Evolutionary conservation across 1,139 yeast species (phyloP).

Genomic region (Candida sanyaensis): DNA sequence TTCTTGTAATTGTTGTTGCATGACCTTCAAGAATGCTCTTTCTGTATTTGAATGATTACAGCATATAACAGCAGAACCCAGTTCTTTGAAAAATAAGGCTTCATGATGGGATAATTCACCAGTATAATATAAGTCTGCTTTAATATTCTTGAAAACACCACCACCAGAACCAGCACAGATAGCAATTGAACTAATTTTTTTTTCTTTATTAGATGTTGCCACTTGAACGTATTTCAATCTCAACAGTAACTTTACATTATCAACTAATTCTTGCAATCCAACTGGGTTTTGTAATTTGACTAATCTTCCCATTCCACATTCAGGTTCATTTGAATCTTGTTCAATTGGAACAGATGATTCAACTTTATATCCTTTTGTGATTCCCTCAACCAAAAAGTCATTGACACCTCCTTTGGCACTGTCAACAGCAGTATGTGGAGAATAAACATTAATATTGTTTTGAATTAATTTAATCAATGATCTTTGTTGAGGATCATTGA

Average conservation of each 20-base stretch:
- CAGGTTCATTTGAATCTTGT: slow-evolving; percentile 26
- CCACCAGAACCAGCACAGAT: slow-evolving; percentile 97
- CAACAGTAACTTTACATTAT: slow-evolving; percentile 55
- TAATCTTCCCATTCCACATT: slow-evolving; percentile 85
- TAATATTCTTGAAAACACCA: slow-evolving; percentile 58
- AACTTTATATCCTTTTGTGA: slow-evolving; percentile 34
- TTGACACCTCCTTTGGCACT: slow-evolving; percentile 92
- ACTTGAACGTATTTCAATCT: slow-evolving; percentile 63
- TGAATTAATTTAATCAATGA: slow-evolving; percentile 73
- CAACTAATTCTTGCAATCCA: slow-evolving; percentile 47
- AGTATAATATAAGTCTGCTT: slow-evolving; percentile 79
- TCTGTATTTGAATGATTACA: slow-evolving; percentile 95
- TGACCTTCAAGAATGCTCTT: slow-evolving; percentile 66
- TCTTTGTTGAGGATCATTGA: slow-evolving; percentile 74
- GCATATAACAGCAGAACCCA: slow-evolving; percentile 71
- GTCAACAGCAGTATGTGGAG: slow-evolving; percentile 96
- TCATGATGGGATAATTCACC: slow-evolving; percentile 97
- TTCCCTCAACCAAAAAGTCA: slow-evolving; percentile 79
- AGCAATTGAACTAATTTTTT: slow-evolving; percentile 54
- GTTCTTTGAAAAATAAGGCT: slow-evolving; percentile 67
- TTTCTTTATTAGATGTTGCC: slow-evolving; percentile 43
- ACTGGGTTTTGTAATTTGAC: slow-evolving; percentile 51
- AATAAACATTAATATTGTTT: slow-evolving; percentile 81
- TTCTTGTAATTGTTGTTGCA: slow-evolving; percentile 50
- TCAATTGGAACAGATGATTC: slow-evolving; percentile 29